Conservation (phyloP, 768 basidiomycete species). For the Tricholomella constricta region DNA sequence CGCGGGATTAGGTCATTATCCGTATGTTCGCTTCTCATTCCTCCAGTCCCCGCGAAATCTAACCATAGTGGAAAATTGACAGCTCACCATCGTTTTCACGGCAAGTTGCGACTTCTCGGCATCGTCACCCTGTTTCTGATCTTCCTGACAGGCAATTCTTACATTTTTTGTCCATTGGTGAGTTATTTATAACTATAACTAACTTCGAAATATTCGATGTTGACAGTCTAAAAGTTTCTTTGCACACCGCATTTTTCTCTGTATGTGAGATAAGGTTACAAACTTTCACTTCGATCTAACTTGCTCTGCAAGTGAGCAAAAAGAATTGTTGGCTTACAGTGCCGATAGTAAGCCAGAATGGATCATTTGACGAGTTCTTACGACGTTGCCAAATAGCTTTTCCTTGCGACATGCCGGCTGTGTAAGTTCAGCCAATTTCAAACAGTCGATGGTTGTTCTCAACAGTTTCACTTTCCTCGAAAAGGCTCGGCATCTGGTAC, state of each 20-base stretch:
- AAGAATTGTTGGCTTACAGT: slow-evolving; percentile 22
- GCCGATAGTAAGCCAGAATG: slow-evolving; percentile 31
- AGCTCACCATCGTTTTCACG: slow-evolving; percentile 24
- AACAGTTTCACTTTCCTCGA: neutral
- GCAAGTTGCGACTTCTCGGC: slow-evolving; percentile 2
- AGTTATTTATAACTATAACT: neutral
- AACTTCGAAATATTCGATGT: neutral
- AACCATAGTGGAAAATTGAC: too few relatives aligned
- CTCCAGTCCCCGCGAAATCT: too few relatives aligned
- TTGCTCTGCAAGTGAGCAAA: slow-evolving; percentile 23
- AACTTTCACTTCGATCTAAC: neutral
- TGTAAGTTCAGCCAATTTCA: slow-evolving; percentile 13
- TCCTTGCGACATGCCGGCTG: slow-evolving; percentile 25
- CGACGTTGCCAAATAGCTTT: too few relatives aligned
- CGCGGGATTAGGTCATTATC: slow-evolving; percentile 6
- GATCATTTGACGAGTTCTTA: too few relatives aligned
- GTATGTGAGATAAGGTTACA: slow-evolving; percentile 14
- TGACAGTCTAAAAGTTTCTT: slow-evolving; percentile 22
- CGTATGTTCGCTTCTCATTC: slow-evolving; percentile 1
- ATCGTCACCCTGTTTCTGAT: neutral
- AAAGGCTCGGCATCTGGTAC: slow-evolving; percentile 17
- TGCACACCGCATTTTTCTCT: slow-evolving; percentile 25
- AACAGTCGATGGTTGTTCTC: neutral
- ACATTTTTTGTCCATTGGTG: slow-evolving; percentile 32
- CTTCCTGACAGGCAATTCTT: slow-evolving; percentile 21